Evolutionary conservation across 257 asterid genomes (phyloP).

Genomic region (Solanum gracilifrons): DNA sequence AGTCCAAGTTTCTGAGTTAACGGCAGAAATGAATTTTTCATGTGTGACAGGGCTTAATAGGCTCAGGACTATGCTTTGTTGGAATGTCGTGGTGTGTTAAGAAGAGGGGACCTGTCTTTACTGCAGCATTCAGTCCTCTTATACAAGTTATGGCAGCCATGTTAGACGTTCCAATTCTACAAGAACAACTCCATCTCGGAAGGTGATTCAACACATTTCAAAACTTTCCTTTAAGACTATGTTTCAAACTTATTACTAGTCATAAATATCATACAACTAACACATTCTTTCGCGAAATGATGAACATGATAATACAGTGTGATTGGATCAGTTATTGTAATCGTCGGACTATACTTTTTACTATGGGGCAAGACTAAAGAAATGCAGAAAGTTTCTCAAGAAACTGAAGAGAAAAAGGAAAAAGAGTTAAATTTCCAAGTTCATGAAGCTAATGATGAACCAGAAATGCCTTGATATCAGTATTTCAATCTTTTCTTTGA

Average conservation of each 20-base stretch:
- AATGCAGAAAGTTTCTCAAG: constrained; percentile 8
- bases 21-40: not conserved
- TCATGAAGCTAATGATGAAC: not conserved
- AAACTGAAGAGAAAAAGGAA: constrained; percentile 1
- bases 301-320: constrained; percentile 22
- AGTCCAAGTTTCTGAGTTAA: not conserved
- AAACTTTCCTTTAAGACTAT: not conserved
- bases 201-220: constrained; percentile 18
- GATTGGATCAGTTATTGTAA: constrained; percentile 46
- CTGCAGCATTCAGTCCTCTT: constrained; percentile 70
- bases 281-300: not conserved
- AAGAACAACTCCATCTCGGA: constrained; percentile 67
- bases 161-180: constrained; percentile 51
- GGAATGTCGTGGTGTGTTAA: constrained; percentile 89
- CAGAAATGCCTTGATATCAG: not conserved
- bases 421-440: not conserved
- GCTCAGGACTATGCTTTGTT: constrained; percentile 68
- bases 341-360: constrained; percentile 49
- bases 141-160: constrained; percentile 56
- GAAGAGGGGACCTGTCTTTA: constrained; percentile 63
- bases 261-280: not conserved
- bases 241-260: not conserved
- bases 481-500: not conserved
- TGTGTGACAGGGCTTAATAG: constrained; percentile 56
- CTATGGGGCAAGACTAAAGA: constrained; percentile 76